Evolutionary conservation across 177 flowering plant species (phyloP).

Genomic region (Telopea speciosissima): DNA sequence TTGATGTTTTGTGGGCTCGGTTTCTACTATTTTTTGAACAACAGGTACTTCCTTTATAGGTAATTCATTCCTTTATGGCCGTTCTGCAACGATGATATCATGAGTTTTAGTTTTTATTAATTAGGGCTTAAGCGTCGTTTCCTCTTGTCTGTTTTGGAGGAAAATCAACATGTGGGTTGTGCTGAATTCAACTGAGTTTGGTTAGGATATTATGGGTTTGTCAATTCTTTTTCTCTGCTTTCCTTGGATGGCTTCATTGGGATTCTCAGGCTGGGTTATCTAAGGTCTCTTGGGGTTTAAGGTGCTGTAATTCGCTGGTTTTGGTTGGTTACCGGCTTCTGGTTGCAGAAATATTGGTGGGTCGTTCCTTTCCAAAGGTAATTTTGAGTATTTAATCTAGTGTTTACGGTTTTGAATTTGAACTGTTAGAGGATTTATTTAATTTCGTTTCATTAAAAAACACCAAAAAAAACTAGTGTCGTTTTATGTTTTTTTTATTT

Average conservation of each 20-base stretch:
- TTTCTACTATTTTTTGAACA: not conserved
- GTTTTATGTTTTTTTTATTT: not conserved
- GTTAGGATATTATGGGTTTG: not conserved
- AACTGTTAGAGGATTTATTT: not conserved
- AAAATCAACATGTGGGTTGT: not conserved
- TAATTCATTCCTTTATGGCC: not conserved
- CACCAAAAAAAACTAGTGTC: too few relatives aligned
- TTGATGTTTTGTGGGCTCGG: not conserved
- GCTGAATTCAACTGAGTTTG: not conserved
- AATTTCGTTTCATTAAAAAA: too few relatives aligned
- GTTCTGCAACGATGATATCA: not conserved
- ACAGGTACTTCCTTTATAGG: not conserved
- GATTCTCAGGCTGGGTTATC: not conserved
- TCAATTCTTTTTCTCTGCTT: not conserved
- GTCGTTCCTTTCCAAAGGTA: constrained; percentile 4
- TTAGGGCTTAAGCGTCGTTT: not conserved
- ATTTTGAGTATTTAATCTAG: not conserved
- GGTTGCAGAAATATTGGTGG: constrained; percentile 11
- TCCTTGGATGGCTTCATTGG: not conserved
- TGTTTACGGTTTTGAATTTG: constrained; percentile 4
- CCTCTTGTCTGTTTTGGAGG: not conserved
- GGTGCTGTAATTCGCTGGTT: constrained; percentile 5
- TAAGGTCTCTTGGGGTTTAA: constrained; percentile 7
- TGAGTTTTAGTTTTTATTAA: not conserved
- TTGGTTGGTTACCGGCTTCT: constrained; percentile 8